Conservation (phyloP, 169 alveolate species). For the Besnoitia besnoiti region DNA sequence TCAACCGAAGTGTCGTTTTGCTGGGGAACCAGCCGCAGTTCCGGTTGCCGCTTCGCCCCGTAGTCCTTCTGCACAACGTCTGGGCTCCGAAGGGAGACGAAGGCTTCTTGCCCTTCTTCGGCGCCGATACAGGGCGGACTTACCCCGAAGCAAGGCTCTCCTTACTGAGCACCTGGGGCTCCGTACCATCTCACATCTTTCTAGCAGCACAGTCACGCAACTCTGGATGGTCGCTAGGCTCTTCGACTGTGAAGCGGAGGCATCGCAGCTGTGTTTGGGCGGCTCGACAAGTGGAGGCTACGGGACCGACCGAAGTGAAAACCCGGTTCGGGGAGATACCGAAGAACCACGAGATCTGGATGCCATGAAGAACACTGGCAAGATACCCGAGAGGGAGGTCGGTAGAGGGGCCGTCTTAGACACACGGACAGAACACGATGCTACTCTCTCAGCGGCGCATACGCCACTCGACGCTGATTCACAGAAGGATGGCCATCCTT, state of each 20-base stretch:
- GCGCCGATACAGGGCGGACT: not conserved
- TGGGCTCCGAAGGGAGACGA: not conserved
- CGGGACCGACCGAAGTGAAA: not conserved
- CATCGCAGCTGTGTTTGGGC: not conserved
- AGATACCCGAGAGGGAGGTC: not conserved
- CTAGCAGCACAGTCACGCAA: not conserved
- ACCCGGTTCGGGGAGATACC: not conserved
- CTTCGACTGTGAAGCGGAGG: not conserved
- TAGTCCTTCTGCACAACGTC: not conserved
- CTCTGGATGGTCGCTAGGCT: conserved; percentile 7
- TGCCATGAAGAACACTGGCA: not conserved
- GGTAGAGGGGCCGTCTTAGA: not conserved
- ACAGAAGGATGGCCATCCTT: not conserved
- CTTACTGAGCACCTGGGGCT: not conserved
- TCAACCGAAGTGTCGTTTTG: no score
- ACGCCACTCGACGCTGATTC: not conserved
- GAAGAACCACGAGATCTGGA: not conserved
- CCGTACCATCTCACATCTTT: not conserved
- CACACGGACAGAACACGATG: not conserved
- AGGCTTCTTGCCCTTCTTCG: not conserved
- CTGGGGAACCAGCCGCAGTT: not conserved
- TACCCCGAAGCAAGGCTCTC: not conserved
- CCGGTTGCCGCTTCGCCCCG: not conserved
- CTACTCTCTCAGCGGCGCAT: not conserved
- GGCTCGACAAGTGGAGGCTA: not conserved